Evolutionary conservation across 176 grass and related monocot species (phyloP), one percentile per base, ranked within the genome.

Genomic region (Aegilops longissima): DNA sequence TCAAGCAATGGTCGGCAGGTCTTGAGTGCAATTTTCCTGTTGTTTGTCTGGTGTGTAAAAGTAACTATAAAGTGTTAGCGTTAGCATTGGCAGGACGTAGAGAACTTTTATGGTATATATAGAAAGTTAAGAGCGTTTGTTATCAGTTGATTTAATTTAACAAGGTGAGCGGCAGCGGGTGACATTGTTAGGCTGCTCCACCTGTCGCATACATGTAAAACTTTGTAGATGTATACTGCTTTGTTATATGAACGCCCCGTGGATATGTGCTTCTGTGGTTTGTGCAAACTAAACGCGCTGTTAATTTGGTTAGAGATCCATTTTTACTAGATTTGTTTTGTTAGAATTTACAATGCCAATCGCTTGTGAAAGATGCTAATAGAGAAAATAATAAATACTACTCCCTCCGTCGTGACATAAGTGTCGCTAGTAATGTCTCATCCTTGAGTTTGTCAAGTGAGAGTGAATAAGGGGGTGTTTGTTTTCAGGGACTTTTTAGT

Each of bases 41-140:
- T 66, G 82, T 90, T 90, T 20, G 54, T 84, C 73, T 81, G 77
- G 44, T 70, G 27, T 90, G 90, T 92, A 89, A 71, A 82, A 92
- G 83, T 52, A 86, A 84, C 36, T 44, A 27, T 76, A 24, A 23
- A 44, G 56, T 59, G 56, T 59, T 59, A 58, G 9, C 9, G 14
- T 66, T 76, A 80, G 84, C 63, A 68, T 76, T 31, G 78, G 76
- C 64, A 78, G 82, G 78, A 83, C 64, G 77, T 86, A 29, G 13
- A 51, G 68, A 65, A 85, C 38, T 54, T 78, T 35, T 52, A 34
- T 52, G 40, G 40, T 44, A 63, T 73, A 63, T 73, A 80, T 77
- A 82, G 13, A 36, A 85, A 85, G 17, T 81, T 88, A 87, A 79
- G 67, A 36, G 73, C 82, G 72, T 86, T 92, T 88, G 31, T 86